A percentile compares a stretch with the other conserved stretches of the same genome.
Conservation (phyloP, 2,329 filamentous ascomycete species). For the Colletotrichum kahawae region DNA sequence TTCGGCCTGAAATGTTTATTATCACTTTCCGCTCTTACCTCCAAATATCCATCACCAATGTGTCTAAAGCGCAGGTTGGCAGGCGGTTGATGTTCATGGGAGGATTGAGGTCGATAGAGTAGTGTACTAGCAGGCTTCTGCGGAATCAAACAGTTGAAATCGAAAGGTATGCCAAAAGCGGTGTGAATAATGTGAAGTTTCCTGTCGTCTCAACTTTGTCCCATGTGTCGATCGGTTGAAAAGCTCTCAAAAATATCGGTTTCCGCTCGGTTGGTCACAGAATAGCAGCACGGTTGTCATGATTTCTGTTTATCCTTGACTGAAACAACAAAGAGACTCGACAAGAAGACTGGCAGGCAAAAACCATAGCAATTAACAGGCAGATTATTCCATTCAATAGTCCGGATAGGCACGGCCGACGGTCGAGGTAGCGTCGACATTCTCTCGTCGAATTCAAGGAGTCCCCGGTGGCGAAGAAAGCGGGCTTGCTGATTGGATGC, state of each 20-base stretch:
- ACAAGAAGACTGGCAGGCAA: background rate
- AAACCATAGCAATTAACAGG: background rate
- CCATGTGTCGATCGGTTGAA: background rate
- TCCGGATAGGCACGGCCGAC: constrained; percentile 6
- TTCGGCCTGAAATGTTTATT: background rate
- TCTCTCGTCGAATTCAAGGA: background rate
- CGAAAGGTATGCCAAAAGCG: background rate
- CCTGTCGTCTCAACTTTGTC: background rate
- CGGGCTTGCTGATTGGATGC: constrained; percentile 13
- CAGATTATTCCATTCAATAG: background rate
- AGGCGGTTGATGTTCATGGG: background rate
- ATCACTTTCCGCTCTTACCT: background rate
- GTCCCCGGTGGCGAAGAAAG: constrained; percentile 12
- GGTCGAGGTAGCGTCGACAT: constrained; percentile 2
- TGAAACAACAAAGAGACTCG: background rate
- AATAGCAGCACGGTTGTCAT: background rate
- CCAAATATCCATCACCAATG: background rate
- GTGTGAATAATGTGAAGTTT: background rate
- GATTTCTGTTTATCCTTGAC: background rate
- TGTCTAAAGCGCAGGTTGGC: background rate
- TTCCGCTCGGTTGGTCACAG: background rate
- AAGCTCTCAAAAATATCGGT: background rate
- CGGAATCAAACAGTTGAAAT: background rate
- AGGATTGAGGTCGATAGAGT: constrained; percentile 5
- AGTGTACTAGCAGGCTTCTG: constrained; percentile 11